phyloP scores from a whole-genome alignment of 257 asterid species.

The Solanum bulbocastanum region DNA sequence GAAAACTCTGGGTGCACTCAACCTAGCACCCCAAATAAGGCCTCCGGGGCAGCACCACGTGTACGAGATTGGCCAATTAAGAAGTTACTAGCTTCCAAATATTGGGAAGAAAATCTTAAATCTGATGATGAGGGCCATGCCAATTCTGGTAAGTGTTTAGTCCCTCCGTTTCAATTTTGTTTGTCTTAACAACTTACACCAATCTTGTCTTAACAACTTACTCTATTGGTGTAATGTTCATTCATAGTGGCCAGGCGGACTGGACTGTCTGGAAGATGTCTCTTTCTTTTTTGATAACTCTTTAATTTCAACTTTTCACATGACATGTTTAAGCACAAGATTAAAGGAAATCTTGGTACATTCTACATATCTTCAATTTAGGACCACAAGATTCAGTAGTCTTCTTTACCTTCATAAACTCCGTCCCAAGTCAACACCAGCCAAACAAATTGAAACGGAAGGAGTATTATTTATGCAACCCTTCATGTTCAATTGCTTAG shows the following conservation, averaged over 20 bases:
- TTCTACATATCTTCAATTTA: background rate
- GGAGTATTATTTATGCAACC: background rate
- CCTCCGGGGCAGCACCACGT: constrained; percentile 32
- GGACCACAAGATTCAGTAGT: background rate
- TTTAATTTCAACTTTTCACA: background rate
- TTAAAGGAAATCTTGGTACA: background rate
- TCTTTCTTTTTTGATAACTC: background rate
- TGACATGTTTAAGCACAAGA: background rate
- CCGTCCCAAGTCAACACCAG: background rate
- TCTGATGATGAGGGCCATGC: constrained; percentile 32
- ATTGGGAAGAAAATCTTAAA: constrained; percentile 34
- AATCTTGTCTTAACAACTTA: background rate
- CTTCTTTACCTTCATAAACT: background rate
- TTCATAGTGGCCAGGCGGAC: background rate
- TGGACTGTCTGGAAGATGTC: background rate
- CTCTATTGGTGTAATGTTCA: background rate
- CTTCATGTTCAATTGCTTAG: background rate
- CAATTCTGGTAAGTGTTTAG: constrained; percentile 45
- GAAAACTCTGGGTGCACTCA: constrained; percentile 64
- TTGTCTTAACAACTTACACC: background rate
- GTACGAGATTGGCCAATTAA: constrained; percentile 38
- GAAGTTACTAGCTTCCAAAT: constrained; percentile 45
- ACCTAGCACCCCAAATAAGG: constrained; percentile 46
- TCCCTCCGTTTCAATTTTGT: background rate
- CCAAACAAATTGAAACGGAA: background rate